These are phyloP conservation scores for Rutidosis leptorrhynchoides DNA, from an alignment of 129 eudicot genomes.

Conservation along the genomic window DNA sequence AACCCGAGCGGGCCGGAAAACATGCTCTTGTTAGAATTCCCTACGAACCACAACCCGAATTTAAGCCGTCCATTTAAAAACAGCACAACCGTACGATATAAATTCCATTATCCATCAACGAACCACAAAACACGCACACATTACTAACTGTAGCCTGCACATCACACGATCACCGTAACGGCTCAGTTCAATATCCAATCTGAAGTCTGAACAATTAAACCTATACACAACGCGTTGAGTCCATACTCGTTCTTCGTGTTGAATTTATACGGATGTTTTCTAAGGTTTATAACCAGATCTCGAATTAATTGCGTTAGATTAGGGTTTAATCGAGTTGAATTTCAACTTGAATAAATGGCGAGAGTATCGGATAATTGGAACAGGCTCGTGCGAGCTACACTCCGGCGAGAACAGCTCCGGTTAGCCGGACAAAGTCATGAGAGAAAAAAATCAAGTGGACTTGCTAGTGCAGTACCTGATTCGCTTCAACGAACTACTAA, in stretches of 20 bases:
- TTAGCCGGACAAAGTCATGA: conserved; percentile 58
- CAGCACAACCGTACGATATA: conserved; percentile 18
- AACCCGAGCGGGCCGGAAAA: conserved; percentile 27
- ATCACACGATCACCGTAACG: conserved; percentile 21
- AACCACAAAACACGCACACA: neutral
- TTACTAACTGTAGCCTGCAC: conserved; percentile 1
- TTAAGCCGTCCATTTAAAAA: neutral
- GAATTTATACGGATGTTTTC: conserved; percentile 22
- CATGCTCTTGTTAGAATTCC: conserved; percentile 15
- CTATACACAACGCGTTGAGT: conserved; percentile 28
- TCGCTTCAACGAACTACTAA: conserved; percentile 68
- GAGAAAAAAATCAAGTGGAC: conserved; percentile 58
- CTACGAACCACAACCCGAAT: conserved; percentile 5
- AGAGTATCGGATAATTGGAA: conserved; percentile 67
- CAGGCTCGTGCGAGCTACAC: conserved; percentile 67
- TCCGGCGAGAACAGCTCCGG: conserved; percentile 62
- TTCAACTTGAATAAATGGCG: conserved; percentile 22
- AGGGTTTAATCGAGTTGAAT: neutral
- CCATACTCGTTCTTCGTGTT: conserved; percentile 24
- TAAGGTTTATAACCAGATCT: conserved; percentile 32
- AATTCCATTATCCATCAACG: conserved; percentile 19
- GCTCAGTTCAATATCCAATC: conserved; percentile 25
- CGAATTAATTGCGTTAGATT: neutral
- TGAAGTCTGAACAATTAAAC: conserved; percentile 27
- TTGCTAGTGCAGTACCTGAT: conserved; percentile 85